Base-by-base conservation (phyloP, 1,284 basidiomycete species). In the Pseudozyma flocculosa region DNA sequence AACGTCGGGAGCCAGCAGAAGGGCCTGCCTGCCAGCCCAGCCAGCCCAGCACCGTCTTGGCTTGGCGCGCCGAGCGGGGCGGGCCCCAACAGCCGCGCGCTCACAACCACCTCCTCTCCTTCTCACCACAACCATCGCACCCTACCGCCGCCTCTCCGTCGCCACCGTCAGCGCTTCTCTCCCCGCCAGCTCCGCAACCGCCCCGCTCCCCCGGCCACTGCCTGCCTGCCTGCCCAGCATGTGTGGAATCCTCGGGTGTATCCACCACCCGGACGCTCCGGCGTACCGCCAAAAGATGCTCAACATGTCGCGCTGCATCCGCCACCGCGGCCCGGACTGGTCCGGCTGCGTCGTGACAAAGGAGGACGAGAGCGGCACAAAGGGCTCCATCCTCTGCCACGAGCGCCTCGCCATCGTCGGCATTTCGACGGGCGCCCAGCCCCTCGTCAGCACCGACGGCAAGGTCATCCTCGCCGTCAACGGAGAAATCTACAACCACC, bases 401-500 rank as follows among this genome's bases (percentile, higher is more conserved):
- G 80, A 81, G 69, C 75, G 80, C 65, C 83, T 99, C 48, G 95
- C 95, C 40, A 91, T 99, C 78, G 95, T 98, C 59, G 95, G 95
- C 75, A 92, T 99, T 69, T 94, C 97, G 79, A 90, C 92, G 26
- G 95, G 95, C 70, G 95, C 95, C 37, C 95, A 99, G 79, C 95
- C 95, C 21, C 84, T 99, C 50, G 81, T 88, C 63, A 92, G 88
- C 80, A 85, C 89, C 43, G 92, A 97, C 72, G 88, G 87, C 52
- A 89, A 88, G 75, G 79, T 88, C 66, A 84, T 89, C 70, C 87
- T 99, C 50, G 87, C 90, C 55, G 95, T 98, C 78, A 99, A 98
- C 81, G 95, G 95, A 50, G 95, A 99, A 81, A 98, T 98, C 75
- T 99, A 99, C 84, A 99, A 98, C 84, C 91, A 98, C 79, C 81